phyloP scores from a whole-genome alignment of 179 eudicot genomes.

The Pouteria campechiana region DNA sequence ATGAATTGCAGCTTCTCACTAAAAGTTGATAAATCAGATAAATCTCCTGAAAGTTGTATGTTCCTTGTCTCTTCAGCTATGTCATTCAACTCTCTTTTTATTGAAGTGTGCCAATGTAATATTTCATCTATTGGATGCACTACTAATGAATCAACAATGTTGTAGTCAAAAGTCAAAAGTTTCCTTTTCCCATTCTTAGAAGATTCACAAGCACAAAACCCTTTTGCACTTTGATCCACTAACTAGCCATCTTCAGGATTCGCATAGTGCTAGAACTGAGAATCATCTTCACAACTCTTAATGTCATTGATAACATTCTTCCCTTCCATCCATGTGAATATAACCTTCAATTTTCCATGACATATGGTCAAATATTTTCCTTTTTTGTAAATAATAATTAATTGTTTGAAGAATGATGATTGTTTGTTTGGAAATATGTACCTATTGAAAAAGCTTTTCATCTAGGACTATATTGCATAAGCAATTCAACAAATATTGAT shows the following conservation, averaged over 20 bases:
- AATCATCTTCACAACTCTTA: constrained; percentile 30
- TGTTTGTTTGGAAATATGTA: constrained; percentile 12
- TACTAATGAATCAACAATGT: constrained; percentile 18
- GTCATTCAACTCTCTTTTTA: constrained; percentile 61
- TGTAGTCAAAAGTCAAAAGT: constrained; percentile 17
- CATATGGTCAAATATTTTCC: constrained; percentile 4
- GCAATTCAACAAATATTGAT: constrained; percentile 73
- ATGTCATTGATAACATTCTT: constrained; percentile 17
- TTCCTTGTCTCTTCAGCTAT: constrained; percentile 77
- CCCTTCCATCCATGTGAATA: constrained; percentile 95
- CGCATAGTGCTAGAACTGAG: constrained; percentile 17
- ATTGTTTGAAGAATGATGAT: too few species aligned
- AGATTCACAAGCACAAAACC: constrained; percentile 43
- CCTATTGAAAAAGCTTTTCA: constrained; percentile 88
- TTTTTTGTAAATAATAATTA: too few species aligned
- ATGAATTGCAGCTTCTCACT: constrained; percentile 82
- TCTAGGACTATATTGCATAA: constrained; percentile 64
- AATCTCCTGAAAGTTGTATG: constrained; percentile 59
- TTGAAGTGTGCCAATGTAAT: constrained; percentile 81
- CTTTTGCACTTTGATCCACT: constrained; percentile 16
- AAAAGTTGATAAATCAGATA: constrained; percentile 63
- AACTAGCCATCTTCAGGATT: constrained; percentile 22
- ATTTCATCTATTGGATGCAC: constrained; percentile 71
- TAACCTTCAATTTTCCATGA: constrained; percentile 36
- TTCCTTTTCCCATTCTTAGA: constrained; percentile 42